Evolutionary conservation across 805 yeast genomes (phyloP), one percentile per base, ranked within the genome.

Genomic region (Candida piceae): DNA sequence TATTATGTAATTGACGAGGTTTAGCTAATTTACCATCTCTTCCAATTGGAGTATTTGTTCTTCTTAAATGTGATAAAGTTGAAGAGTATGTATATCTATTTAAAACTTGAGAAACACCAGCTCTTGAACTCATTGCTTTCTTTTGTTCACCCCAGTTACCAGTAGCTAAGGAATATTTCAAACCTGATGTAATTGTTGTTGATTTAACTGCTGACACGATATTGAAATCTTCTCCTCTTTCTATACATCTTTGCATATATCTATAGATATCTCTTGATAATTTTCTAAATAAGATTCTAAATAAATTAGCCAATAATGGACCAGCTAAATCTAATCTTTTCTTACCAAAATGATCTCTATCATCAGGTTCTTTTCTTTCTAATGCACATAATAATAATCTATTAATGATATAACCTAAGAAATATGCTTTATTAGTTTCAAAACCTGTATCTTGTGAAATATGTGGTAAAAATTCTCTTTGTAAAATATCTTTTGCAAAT

Each of bases 141-240:
- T 89, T 90, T 63, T 93, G 99, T 66, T 93, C 99, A 70, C 99
- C 98, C 99, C 99, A 93, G 69, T 93, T 93, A 73, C 99, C 99
- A 12, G 99, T 93, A 37, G 99, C 99, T 57, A 93, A 73, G 27
- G 98, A 93, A 66, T 93, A 93, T 60, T 94, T 85, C 64, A 93
- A 76, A 60, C 99, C 99, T 44, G 95, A 90, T 26, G 99, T 93
- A 53, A 93, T 87, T 3, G 97, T 93, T 50, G 89, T 89, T 13
- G 97, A 87, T 68, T 93, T 90, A 49, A 93, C 97, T 27, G 98
- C 98, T 56, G 93, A 76, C 36, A 95, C 88, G 68, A 93, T 76
- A 60, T 90, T 90, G 73, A 93, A 93, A 62, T 90, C 98, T 63
- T 87, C 87, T 63, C 94, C 95, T 53, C 93, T 88, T 67, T 93